A percentile compares a stretch with the other conserved stretches of the same genome.
phyloP scores from a whole-genome alignment of 2,329 filamentous ascomycete genomes.

The Cercospora sp. region DNA sequence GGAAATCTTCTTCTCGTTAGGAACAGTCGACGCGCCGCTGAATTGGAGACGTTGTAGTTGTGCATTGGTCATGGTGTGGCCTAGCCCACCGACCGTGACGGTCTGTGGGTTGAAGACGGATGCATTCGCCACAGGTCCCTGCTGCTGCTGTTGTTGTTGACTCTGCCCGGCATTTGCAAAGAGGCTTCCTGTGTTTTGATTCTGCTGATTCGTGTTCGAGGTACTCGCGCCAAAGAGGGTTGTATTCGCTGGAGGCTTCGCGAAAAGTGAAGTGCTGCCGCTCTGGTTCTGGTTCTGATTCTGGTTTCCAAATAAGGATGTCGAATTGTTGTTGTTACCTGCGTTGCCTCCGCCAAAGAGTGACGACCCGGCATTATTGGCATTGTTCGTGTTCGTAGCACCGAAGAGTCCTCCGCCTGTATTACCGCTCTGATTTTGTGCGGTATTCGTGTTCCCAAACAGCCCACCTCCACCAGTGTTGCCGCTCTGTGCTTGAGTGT shows the following conservation, averaged over 20 bases:
- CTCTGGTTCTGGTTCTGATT: slow-evolving; percentile 17
- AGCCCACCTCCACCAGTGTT: slow-evolving; percentile 5
- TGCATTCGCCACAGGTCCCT: slow-evolving; percentile 27
- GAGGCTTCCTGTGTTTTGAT: background rate
- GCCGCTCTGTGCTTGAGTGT: slow-evolving; percentile 3
- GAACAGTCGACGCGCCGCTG: slow-evolving; percentile 26
- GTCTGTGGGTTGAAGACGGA: slow-evolving; percentile 27
- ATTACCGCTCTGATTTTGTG: slow-evolving; percentile 16
- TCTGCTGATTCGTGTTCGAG: slow-evolving; percentile 3
- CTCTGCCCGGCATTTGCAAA: slow-evolving; percentile 9
- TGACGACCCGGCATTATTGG: slow-evolving; percentile 14
- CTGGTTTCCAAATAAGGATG: slow-evolving; percentile 37
- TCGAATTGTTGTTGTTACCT: slow-evolving; percentile 34
- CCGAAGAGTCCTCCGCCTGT: slow-evolving; percentile 22
- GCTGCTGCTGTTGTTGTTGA: slow-evolving; percentile 30
- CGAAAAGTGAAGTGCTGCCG: slow-evolving; percentile 26
- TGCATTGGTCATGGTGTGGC: slow-evolving; percentile 30
- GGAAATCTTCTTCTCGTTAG: slow-evolving; percentile 67
- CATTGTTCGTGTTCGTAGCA: slow-evolving; percentile 10
- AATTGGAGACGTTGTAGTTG: slow-evolving; percentile 33
- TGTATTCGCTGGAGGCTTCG: slow-evolving; percentile 11
- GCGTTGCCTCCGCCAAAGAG: slow-evolving; percentile 18
- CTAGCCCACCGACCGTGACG: slow-evolving; percentile 25
- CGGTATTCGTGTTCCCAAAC: slow-evolving; percentile 5
- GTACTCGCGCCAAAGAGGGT: slow-evolving; percentile 20